phyloP scores from a whole-genome alignment of 768 basidiomycete species.

The Mycena galericulata region DNA sequence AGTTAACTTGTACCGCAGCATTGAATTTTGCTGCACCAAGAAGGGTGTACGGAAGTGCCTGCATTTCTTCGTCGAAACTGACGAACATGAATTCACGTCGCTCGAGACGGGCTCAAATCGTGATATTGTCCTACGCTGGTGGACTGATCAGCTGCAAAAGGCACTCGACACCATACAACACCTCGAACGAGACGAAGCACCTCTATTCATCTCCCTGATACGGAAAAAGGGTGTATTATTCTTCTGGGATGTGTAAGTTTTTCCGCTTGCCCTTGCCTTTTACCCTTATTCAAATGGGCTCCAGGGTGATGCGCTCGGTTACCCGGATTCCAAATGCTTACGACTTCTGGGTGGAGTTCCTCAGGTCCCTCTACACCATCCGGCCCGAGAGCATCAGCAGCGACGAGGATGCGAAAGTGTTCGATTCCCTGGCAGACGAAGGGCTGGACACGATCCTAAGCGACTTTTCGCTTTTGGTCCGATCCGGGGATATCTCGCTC shows the following conservation, averaged over 20 bases:
- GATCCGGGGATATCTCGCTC: constrained; percentile 27
- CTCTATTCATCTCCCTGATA: constrained; percentile 24
- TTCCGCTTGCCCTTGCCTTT: not conserved
- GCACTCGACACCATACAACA: constrained; percentile 30
- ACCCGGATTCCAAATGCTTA: constrained; percentile 33
- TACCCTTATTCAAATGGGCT: not conserved
- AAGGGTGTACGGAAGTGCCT: constrained; percentile 29
- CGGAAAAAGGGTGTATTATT: constrained; percentile 29
- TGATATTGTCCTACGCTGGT: constrained; percentile 24
- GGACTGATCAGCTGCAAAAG: constrained; percentile 22
- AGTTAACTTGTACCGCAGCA: not conserved
- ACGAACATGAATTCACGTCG: constrained; percentile 19
- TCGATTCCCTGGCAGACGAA: constrained; percentile 28
- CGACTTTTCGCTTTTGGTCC: constrained; percentile 26
- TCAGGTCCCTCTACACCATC: constrained; percentile 21
- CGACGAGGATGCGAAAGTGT: constrained; percentile 28
- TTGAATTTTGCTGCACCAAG: constrained; percentile 27
- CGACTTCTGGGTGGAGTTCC: constrained; percentile 36
- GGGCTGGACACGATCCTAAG: constrained; percentile 30
- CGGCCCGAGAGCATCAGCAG: constrained; percentile 16
- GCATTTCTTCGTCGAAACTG: constrained; percentile 27
- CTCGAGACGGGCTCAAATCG: constrained; percentile 23
- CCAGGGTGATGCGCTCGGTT: constrained; percentile 26
- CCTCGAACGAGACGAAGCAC: constrained; percentile 28
- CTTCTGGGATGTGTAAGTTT: constrained; percentile 33